Evolutionary conservation across 768 basidiomycete genomes (phyloP).

Genomic region (Guyanaporus albipodus): DNA sequence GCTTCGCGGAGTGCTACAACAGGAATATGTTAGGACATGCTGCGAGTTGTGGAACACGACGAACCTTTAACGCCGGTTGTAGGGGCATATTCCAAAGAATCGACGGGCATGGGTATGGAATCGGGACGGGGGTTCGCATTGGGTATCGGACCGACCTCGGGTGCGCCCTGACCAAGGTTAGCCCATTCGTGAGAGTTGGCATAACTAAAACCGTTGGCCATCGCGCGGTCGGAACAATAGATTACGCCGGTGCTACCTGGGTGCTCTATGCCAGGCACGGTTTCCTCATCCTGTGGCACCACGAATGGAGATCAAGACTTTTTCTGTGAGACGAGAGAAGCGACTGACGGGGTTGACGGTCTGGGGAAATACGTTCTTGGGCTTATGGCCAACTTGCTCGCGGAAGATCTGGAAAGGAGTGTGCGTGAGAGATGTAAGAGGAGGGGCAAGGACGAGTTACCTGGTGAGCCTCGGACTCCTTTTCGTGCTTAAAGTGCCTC

Average conservation of each 20-base stretch:
- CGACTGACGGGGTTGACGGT: conserved; percentile 62
- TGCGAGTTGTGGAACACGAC: conserved; percentile 2
- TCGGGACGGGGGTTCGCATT: conserved; percentile 64
- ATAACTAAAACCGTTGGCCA: conserved; percentile 89
- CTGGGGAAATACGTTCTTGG: conserved; percentile 62
- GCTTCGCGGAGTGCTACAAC: conserved; percentile 73
- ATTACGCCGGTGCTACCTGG: conserved; percentile 65
- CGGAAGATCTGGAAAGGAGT: conserved; percentile 61
- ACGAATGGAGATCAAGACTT: conserved; percentile 2
- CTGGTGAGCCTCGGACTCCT: conserved; percentile 86
- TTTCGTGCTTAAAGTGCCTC: conserved; percentile 66
- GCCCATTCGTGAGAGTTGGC: conserved; percentile 77
- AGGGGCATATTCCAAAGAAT: conserved; percentile 86
- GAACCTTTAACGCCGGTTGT: conserved; percentile 86
- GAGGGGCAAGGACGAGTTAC: conserved; percentile 33
- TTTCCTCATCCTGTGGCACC: conserved; percentile 69
- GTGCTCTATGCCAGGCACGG: conserved; percentile 82
- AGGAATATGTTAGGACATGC: conserved; percentile 2
- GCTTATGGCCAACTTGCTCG: conserved; percentile 63
- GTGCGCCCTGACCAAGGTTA: conserved; percentile 89
- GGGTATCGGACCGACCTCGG: conserved; percentile 83
- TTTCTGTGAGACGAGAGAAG: not conserved
- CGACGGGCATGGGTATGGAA: conserved; percentile 59
- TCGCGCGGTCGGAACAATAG: conserved; percentile 92
- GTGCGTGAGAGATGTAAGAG: not conserved